These are phyloP conservation scores for Lachancea dasiensis DNA, from an alignment of 805 yeast genomes.

Conservation along the genomic window DNA sequence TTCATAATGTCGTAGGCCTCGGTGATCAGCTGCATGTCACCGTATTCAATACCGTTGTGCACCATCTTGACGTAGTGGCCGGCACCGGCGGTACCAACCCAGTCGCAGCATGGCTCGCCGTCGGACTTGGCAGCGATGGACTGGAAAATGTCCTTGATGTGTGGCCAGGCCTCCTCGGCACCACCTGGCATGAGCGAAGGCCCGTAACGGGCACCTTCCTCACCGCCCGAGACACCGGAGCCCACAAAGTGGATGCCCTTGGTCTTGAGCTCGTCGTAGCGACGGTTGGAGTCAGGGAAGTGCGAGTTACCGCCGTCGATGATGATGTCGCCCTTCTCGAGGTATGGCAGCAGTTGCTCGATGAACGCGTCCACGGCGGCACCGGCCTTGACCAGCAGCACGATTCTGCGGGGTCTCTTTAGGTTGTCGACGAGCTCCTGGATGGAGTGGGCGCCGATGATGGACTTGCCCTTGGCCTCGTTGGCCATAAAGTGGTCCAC, in stretches of 20 bases:
- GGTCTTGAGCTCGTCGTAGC: constrained; percentile 79
- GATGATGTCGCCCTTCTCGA: constrained; percentile 96
- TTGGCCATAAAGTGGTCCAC: constrained; percentile 89
- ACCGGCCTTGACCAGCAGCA: constrained; percentile 95
- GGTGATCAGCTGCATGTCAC: constrained; percentile 98
- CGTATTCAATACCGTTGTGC: constrained; percentile 99
- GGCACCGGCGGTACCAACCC: constrained; percentile 99
- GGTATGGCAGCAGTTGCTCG: constrained; percentile 77
- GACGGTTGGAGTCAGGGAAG: constrained; percentile 97
- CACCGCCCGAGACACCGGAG: constrained; percentile 99
- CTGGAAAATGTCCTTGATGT: constrained; percentile 94
- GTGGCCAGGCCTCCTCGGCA: constrained; percentile 97
- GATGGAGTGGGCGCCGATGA: constrained; percentile 91
- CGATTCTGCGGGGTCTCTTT: constrained; percentile 96
- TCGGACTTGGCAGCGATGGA: constrained; percentile 92
- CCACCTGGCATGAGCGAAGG: constrained; percentile 99
- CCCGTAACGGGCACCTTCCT: constrained; percentile 99
- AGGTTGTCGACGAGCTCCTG: constrained; percentile 81
- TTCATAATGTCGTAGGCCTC: constrained; percentile 97
- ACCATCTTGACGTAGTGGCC: constrained; percentile 99
- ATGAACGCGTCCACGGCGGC: constrained; percentile 89
- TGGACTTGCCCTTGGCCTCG: constrained; percentile 96
- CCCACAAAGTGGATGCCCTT: constrained; percentile 93
- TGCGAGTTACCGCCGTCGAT: constrained; percentile 99
- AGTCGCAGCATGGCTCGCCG: constrained; percentile 99